These are phyloP conservation scores for Coelastrella sp. DNA, from an alignment of 139 green algal species.

Conservation along the genomic window DNA sequence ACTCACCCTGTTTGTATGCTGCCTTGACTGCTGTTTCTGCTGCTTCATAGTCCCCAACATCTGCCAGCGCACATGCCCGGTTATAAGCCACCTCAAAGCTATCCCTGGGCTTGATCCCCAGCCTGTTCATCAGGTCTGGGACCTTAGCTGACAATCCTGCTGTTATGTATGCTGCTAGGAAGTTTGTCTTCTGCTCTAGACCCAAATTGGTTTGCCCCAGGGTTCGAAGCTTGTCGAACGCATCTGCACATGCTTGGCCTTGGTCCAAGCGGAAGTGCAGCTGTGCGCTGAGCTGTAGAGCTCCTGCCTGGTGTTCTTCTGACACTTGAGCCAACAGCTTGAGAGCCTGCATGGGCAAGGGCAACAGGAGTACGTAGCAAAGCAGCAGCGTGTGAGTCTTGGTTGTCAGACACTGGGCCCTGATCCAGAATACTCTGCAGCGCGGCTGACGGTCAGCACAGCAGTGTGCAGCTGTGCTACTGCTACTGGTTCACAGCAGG, in stretches of 20 bases:
- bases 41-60: conserved; percentile 58
- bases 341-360: no score
- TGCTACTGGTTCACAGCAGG: no score
- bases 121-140: conserved; percentile 75
- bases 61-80: conserved; percentile 78
- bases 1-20: conserved; percentile 76
- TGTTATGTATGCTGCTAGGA: conserved; percentile 87
- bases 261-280: conserved; percentile 85
- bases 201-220: not conserved
- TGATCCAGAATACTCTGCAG: no score
- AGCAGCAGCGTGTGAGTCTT: no score
- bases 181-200: conserved; percentile 87
- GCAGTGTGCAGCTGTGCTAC: no score
- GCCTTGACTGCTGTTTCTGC: conserved; percentile 85
- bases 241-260: conserved; percentile 59
- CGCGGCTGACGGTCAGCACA: no score
- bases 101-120: conserved; percentile 61
- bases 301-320: not conserved
- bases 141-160: conserved; percentile 75
- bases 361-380: no score
- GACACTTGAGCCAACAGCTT: conserved; percentile 30
- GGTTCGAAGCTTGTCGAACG: conserved; percentile 10
- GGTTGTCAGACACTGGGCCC: no score
- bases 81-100: conserved; percentile 84
- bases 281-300: conserved; percentile 87